These are phyloP conservation scores for Starmerella khaoyaiensis DNA, from an alignment of 805 yeast genomes.

Conservation along the genomic window DNA sequence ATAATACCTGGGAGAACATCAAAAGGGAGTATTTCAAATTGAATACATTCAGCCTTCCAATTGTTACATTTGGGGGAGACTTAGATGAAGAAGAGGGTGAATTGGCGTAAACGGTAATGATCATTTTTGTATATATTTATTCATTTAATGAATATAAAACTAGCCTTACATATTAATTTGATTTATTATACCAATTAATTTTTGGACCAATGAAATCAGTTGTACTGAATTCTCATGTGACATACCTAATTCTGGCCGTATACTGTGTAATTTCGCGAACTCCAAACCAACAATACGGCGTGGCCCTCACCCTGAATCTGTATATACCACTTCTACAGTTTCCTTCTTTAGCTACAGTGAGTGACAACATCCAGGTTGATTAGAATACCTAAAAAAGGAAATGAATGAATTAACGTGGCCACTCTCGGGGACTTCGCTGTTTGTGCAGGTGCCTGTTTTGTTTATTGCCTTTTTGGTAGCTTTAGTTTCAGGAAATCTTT, in stretches of 20 bases:
- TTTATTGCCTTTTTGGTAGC: slow-evolving; percentile 13
- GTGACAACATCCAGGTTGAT: too few species aligned
- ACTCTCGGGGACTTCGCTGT: slow-evolving; percentile 6
- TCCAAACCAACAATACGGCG: too few species aligned
- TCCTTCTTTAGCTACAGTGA: too few species aligned
- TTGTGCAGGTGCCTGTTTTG: slow-evolving; percentile 20
- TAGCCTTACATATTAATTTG: too few species aligned
- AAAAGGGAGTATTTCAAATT: slow-evolving; percentile 28
- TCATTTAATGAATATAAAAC: background rate
- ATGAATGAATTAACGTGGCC: too few species aligned
- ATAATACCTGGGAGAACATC: slow-evolving; percentile 28
- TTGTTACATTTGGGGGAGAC: slow-evolving; percentile 17
- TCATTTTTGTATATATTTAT: background rate
- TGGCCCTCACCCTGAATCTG: too few species aligned
- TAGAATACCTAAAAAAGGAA: slow-evolving; percentile 1
- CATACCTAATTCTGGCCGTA: background rate
- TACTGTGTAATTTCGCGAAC: too few species aligned
- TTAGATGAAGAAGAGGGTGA: slow-evolving; percentile 18
- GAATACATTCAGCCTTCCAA: slow-evolving; percentile 26
- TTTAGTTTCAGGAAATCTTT: slow-evolving; percentile 24
- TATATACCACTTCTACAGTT: too few species aligned
- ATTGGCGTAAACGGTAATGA: background rate
- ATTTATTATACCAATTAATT: too few species aligned
- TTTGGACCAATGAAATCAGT: too few species aligned
- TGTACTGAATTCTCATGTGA: background rate